Percentiles rank a stretch among this genome's conserved stretches.
phyloP scores from a whole-genome alignment of 1,139 yeast species.

The Geotrichum carabidarum region DNA sequence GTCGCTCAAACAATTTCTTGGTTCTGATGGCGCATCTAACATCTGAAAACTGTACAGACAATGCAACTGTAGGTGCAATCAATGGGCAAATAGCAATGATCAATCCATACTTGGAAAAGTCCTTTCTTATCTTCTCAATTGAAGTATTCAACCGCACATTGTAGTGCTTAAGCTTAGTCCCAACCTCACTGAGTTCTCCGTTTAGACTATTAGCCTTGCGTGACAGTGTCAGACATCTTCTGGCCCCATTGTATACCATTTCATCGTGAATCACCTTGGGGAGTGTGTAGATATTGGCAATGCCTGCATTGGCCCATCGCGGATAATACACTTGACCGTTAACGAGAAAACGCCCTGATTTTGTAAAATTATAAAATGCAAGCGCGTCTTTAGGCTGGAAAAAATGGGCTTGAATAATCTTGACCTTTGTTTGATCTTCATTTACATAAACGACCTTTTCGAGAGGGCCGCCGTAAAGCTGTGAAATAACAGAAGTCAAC shows the following conservation, averaged over 20 bases:
- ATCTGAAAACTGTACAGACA: conserved; percentile 59
- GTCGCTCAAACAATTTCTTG: conserved; percentile 44
- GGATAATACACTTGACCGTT: conserved; percentile 53
- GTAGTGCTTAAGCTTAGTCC: conserved; percentile 15
- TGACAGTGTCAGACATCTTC: conserved; percentile 42
- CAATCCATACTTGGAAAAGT: conserved; percentile 55
- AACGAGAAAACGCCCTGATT: conserved; percentile 53
- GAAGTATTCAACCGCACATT: conserved; percentile 39
- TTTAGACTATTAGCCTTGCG: conserved; percentile 17
- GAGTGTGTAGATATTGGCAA: conserved; percentile 25
- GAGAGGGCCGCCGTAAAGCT: conserved; percentile 70
- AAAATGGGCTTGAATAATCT: conserved; percentile 49
- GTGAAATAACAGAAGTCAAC: conserved; percentile 49
- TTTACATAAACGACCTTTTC: conserved; percentile 44
- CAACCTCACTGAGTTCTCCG: conserved; percentile 8
- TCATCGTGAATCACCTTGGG: conserved; percentile 37
- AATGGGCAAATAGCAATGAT: conserved; percentile 63
- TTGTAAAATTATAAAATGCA: conserved; percentile 51
- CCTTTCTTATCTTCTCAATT: conserved; percentile 42
- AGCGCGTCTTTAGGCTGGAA: conserved; percentile 51
- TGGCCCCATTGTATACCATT: conserved; percentile 34
- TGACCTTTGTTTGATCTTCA: conserved; percentile 18
- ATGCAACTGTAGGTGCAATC: conserved; percentile 58
- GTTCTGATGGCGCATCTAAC: conserved; percentile 61
- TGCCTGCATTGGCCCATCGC: conserved; percentile 31